Conservation (phyloP, 768 basidiomycete species). For the Cantharellus anzutake region DNA sequence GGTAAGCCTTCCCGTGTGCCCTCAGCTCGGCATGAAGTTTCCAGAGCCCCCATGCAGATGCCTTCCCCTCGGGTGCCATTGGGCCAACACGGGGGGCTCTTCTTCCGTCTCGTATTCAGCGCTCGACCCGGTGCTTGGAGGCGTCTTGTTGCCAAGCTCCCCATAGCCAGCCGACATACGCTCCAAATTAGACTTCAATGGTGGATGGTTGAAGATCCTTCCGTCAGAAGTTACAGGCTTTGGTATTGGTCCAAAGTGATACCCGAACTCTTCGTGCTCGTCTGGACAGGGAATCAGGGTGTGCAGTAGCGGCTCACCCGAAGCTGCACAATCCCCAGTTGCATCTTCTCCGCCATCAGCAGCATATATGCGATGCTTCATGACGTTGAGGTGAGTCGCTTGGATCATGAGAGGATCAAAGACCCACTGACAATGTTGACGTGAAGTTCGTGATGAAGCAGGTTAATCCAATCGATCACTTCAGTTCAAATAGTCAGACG, state of each 20-base stretch:
- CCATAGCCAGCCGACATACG: not conserved
- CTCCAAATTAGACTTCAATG: not conserved
- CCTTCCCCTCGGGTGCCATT: slow-evolving; percentile 11
- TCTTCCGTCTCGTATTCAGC: slow-evolving; percentile 1
- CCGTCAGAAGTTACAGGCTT: not conserved
- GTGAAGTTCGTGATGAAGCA: slow-evolving; percentile 31
- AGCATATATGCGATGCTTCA: slow-evolving; percentile 20
- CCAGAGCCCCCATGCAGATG: slow-evolving; percentile 44
- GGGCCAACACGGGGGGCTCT: not conserved
- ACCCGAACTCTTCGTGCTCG: not conserved
- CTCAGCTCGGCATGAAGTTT: slow-evolving; percentile 35
- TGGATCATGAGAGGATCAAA: not conserved
- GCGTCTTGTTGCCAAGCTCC: slow-evolving; percentile 4
- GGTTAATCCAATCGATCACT: slow-evolving; percentile 56
- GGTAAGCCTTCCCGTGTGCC: slow-evolving; percentile 33
- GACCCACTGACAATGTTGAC: slow-evolving; percentile 21
- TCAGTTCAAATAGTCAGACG: not conserved
- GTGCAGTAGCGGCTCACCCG: slow-evolving; percentile 35
- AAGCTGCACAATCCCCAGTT: slow-evolving; percentile 5
- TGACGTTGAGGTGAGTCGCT: not conserved
- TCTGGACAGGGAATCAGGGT: slow-evolving; percentile 24
- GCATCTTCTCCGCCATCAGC: slow-evolving; percentile 33
- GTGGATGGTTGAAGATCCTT: not conserved
- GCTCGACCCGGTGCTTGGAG: slow-evolving; percentile 5
- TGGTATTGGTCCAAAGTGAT: slow-evolving; percentile 5